Percentiles rank a stretch among this genome's conserved stretches.
Evolutionary conservation across 495 filamentous ascomycete genomes (phyloP).

Genomic region (Neurospora pannonica): DNA sequence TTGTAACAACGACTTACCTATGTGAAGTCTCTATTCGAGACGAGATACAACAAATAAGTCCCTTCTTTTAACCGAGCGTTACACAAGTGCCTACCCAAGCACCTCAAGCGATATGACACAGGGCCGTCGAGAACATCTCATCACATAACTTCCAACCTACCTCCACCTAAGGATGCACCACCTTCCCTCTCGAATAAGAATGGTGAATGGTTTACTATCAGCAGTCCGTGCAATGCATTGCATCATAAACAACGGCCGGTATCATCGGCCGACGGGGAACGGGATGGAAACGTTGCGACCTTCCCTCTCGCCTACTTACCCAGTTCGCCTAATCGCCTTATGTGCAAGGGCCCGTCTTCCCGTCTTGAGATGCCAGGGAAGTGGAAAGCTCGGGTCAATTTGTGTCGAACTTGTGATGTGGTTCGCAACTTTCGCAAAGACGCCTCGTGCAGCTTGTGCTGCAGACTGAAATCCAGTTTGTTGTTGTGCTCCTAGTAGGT

Average conservation of each 20-base stretch:
- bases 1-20: background rate
- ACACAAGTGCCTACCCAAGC: background rate
- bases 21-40: background rate
- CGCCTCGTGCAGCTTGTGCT: background rate
- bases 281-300: background rate
- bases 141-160: background rate
- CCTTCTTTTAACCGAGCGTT: background rate
- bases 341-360: background rate
- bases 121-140: background rate
- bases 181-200: background rate
- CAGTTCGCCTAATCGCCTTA: background rate
- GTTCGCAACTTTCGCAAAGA: background rate
- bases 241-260: background rate
- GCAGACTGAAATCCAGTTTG: background rate
- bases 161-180: too few relatives aligned
- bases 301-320: background rate
- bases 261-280: background rate
- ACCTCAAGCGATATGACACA: background rate
- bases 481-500: background rate
- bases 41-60: background rate
- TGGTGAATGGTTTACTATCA: background rate
- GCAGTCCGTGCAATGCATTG: background rate
- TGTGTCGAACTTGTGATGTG: background rate
- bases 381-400: background rate
- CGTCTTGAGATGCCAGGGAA: background rate